phyloP scores from a whole-genome alignment of 495 filamentous ascomycete species.

The Xylaria curta region DNA sequence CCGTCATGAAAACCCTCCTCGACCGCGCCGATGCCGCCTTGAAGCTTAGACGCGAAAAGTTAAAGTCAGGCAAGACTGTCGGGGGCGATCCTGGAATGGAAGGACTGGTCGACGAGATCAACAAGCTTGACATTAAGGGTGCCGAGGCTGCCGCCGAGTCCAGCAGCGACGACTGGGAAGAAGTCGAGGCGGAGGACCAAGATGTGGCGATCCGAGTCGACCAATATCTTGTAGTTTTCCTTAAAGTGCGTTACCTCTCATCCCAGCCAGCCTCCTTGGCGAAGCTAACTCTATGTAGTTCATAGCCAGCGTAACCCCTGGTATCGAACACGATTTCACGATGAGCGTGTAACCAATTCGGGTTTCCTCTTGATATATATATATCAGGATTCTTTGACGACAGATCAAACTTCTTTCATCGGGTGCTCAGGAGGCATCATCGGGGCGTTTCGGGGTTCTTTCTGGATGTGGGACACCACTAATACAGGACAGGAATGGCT shows the following conservation, averaged over 20 bases:
- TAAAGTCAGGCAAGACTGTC: conserved; percentile 58
- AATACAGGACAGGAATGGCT: conserved; percentile 18
- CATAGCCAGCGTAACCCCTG: conserved; percentile 94
- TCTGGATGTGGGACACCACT: conserved; percentile 16
- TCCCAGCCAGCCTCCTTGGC: background rate
- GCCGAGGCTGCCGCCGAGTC: conserved; percentile 45
- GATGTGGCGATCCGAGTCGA: conserved; percentile 94
- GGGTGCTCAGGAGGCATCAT: conserved; percentile 21
- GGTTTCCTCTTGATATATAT: background rate
- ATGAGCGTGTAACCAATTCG: conserved; percentile 76
- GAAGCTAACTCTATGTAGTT: conserved; percentile 60
- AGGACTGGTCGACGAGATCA: conserved; percentile 65
- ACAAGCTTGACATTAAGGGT: conserved; percentile 54
- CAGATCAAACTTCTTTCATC: background rate
- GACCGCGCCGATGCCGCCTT: conserved; percentile 93
- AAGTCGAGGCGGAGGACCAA: conserved; percentile 71
- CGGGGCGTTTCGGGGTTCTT: conserved; percentile 23
- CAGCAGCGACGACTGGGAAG: conserved; percentile 83
- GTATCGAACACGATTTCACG: conserved; percentile 97
- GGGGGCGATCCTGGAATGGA: conserved; percentile 60
- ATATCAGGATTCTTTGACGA: background rate
- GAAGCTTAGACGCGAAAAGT: conserved; percentile 84
- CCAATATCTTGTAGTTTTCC: conserved; percentile 96
- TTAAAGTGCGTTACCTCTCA: conserved; percentile 62
- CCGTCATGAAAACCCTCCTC: conserved; percentile 96